Conservation (phyloP, 345 rosid genomes). For the Ceriops decandra region DNA sequence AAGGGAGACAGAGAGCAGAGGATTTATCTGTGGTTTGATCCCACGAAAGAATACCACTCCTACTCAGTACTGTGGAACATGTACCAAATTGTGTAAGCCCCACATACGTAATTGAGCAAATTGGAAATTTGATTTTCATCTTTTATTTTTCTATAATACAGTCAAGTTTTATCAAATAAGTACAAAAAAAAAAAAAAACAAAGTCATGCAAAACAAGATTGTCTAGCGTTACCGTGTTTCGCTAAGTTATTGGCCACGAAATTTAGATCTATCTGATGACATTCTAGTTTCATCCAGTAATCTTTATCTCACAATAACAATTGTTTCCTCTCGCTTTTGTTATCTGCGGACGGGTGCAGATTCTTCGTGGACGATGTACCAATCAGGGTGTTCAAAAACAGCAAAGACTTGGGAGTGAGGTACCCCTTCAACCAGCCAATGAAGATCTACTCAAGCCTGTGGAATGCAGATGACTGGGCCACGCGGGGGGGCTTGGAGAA, state of each 20-base stretch:
- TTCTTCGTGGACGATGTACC: slow-evolving; percentile 13
- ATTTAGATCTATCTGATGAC: no score
- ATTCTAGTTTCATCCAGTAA: no score
- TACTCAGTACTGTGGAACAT: slow-evolving; percentile 20
- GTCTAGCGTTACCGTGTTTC: no score
- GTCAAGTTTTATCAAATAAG: no score
- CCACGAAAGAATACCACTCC: slow-evolving; percentile 20
- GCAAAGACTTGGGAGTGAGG: not conserved
- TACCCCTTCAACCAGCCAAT: not conserved
- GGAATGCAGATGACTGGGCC: slow-evolving; percentile 1
- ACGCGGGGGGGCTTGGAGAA: not conserved
- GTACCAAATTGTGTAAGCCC: slow-evolving; percentile 17
- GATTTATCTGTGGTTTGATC: slow-evolving; percentile 30
- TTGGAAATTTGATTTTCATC: no score
- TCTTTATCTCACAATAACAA: no score
- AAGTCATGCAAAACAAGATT: no score
- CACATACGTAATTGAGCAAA: no score
- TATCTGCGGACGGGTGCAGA: not conserved
- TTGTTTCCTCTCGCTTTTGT: no score
- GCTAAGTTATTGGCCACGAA: no score
- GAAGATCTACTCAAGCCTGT: not conserved
- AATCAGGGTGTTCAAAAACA: slow-evolving; percentile 17
- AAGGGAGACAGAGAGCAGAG: slow-evolving; percentile 22
- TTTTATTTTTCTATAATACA: no score
- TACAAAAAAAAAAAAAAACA: no score